Percentiles rank a stretch among this genome's conserved stretches.
Evolutionary conservation across 176 grass and related monocot species (phyloP).

Genomic region (Typha latifolia): DNA sequence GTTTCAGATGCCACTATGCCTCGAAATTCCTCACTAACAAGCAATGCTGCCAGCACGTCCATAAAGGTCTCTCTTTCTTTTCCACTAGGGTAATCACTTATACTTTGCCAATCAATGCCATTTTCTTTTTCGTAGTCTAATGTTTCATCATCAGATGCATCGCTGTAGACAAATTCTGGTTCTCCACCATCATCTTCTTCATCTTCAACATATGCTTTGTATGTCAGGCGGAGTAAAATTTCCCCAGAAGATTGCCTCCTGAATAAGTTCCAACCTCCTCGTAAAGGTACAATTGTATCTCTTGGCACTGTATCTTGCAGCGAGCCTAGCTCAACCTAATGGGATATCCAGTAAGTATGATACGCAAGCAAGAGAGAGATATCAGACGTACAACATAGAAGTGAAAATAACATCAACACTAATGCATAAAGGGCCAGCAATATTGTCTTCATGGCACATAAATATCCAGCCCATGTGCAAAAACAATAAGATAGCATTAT

Average conservation of each 20-base stretch:
- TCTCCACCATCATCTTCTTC: constrained; percentile 66
- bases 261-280: constrained; percentile 56
- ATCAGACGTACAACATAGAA: not conserved
- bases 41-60: constrained; percentile 77
- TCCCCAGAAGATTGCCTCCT: constrained; percentile 55
- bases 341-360: too few species aligned
- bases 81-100: constrained; percentile 18
- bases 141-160: constrained; percentile 56
- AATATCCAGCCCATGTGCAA: not conserved
- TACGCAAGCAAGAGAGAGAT: too few species aligned
- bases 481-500: constrained; percentile 1
- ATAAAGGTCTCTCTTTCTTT: constrained; percentile 89
- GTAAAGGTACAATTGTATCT: constrained; percentile 61
- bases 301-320: constrained; percentile 94
- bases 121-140: constrained; percentile 37
- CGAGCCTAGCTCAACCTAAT: constrained; percentile 73
- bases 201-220: constrained; percentile 92
- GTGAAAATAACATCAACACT: not conserved
- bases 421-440: not conserved
- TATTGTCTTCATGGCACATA: too few species aligned
- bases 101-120: constrained; percentile 6
- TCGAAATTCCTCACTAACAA: constrained; percentile 96
- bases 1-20: constrained; percentile 76
- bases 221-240: constrained; percentile 74
- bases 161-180: constrained; percentile 18